Evolutionary conservation across 805 yeast species (phyloP).

Genomic region (Yamadazyma ubonensis): DNA sequence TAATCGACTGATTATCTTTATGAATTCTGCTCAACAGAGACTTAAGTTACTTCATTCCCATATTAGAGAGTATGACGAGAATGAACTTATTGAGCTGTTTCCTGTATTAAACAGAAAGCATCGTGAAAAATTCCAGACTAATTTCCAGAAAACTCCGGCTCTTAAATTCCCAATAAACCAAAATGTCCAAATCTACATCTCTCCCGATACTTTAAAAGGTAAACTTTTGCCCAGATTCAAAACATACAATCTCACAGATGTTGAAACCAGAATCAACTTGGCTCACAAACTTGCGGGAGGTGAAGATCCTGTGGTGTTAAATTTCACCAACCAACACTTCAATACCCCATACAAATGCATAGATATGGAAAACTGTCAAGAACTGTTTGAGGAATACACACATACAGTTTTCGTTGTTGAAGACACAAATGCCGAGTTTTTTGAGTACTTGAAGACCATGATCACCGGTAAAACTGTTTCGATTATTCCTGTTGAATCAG

Average conservation of each 20-base stretch:
- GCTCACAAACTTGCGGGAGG: not conserved
- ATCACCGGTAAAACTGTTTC: not conserved
- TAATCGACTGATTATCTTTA: not conserved
- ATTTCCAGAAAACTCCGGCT: constrained; percentile 2
- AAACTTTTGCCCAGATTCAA: not conserved
- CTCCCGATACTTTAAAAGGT: constrained; percentile 2
- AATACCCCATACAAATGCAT: not conserved
- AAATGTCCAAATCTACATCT: not conserved
- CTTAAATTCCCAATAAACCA: constrained; percentile 7
- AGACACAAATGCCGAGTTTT: not conserved
- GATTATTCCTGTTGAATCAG: not conserved
- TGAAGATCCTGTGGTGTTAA: constrained; percentile 1
- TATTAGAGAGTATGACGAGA: constrained; percentile 6
- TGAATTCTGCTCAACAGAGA: constrained; percentile 9
- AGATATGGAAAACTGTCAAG: not conserved
- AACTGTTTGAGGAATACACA: not conserved
- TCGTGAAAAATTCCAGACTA: constrained; percentile 7
- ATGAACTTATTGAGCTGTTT: constrained; percentile 13
- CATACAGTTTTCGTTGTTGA: not conserved
- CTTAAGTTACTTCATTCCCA: constrained; percentile 14
- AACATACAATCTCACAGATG: not conserved
- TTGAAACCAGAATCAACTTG: not conserved
- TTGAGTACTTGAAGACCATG: constrained; percentile 2
- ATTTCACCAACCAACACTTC: constrained; percentile 1
- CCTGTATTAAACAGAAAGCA: constrained; percentile 11